Base-by-base conservation (phyloP, 192 early-diverging fungal genomes). In the Spinellus fusiger region DNA sequence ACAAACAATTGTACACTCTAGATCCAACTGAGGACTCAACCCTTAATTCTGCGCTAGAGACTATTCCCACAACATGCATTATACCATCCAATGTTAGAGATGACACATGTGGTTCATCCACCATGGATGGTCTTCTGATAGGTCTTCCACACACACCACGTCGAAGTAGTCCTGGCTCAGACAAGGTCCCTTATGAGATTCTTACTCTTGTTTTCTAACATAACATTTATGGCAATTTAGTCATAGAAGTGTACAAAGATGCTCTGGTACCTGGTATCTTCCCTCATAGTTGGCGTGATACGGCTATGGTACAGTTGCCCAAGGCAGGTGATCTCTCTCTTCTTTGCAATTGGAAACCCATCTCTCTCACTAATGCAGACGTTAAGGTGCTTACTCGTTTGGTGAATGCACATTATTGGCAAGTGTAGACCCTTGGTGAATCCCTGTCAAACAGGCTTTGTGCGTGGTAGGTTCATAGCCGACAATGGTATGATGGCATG, bases 151-250 rank as follows among this genome's bases (percentile, higher is more conserved):
- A n/a, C n/a, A n/a, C 40, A 2, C 40, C 40, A 12, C 2, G 10
- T 44, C 40, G 18, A 5, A 44, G 40, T 18, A 44, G 40, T 4
- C 63, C 59, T 9, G 63, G 63, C 3, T 7, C 40, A 20, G 69
- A 71, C 31, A 59, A 63, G 25, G n/a, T 71, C 1, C 69, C 69
- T 16, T 71, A 61, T 47, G 63, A 71, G 47, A 29, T 71, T 22
- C 23, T 53, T 9, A 6, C 13, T 28, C 29, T 53, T 1, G 1
- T 53, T 5, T 6, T 44, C 10, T 6, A 10, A n/a, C 15, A 44
- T n/a, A 18, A 44, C 40, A 12, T 12, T n/a, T 64, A 64, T 35
- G 44, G 32, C 0, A 40, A 54, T 2, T 40, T 70, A 10, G 40
- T 70, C 4, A 18, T 37, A 0, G 8, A 8, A 0, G 31, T 66